Conservation (phyloP, 2,329 filamentous ascomycete species). For the Nigrospora oryzae region DNA sequence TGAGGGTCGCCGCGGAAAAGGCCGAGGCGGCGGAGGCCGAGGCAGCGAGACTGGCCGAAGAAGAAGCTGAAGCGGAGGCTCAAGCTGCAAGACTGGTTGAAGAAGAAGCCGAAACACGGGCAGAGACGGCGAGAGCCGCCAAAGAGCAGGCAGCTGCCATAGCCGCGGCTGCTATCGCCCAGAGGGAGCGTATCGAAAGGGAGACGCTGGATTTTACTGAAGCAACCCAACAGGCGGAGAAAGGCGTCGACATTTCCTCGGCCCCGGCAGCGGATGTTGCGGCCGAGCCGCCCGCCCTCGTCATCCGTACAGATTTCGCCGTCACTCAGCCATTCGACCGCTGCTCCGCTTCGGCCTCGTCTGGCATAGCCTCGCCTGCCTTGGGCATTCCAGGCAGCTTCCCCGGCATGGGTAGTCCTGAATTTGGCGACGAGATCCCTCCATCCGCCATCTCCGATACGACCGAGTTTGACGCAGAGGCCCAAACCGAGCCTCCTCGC, state of each 20-base stretch:
- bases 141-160: not conserved
- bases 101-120: constrained; percentile 17
- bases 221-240: constrained; percentile 1
- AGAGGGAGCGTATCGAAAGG: not conserved
- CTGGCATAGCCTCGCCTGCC: constrained; percentile 48
- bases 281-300: constrained; percentile 6
- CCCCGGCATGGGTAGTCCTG: constrained; percentile 29
- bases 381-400: constrained; percentile 60
- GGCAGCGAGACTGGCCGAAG: constrained; percentile 3
- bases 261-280: not conserved
- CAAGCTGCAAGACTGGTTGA: not conserved
- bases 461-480: constrained; percentile 67
- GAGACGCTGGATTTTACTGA: not conserved
- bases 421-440: constrained; percentile 38
- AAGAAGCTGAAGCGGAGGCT: constrained; percentile 4
- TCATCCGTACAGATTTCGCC: constrained; percentile 10
- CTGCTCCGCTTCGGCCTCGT: too few relatives aligned
- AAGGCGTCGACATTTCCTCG: not conserved
- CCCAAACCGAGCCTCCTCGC: constrained; percentile 49
- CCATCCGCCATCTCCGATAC: constrained; percentile 51
- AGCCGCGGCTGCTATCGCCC: not conserved
- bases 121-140: constrained; percentile 11
- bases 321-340: too few relatives aligned
- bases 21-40: constrained; percentile 32
- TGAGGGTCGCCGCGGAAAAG: constrained; percentile 21